Evolutionary conservation across 768 basidiomycete species (phyloP), one percentile per base, ranked within the genome.

Genomic region (Tricholoma matsutake): DNA sequence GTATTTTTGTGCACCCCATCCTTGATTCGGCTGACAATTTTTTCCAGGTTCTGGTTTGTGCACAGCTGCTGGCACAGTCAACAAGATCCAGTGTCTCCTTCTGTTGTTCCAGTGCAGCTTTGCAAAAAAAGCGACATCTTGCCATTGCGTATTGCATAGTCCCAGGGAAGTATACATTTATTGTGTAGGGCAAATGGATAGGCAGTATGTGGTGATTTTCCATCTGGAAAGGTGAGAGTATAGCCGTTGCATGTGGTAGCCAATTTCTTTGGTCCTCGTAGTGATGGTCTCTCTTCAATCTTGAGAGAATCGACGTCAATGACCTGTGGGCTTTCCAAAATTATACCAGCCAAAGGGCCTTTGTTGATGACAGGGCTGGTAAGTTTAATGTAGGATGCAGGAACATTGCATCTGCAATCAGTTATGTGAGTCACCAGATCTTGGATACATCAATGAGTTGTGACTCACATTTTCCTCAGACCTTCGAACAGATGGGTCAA

Each of bases 121-220:
- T 9, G 20, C 3, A 6, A 18, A 45, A 45, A 20, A 6, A 45
- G 20, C 11, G 43, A 8, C 43, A 45, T 45, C 20, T 8, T 9
- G 18, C 18, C 18, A 20, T 45, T 45, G 6, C 11, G 7, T 10
- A 45, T 6, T 20, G 18, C 9, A 51, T 69, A 72, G 51, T 65
- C 43, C 72, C 69, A 73, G 6, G 72, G 68, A 51, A 65, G 52
- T 3, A 43, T 13, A 6, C 63, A 58, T 6, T 37, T 59, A 18
- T 67, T 57, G 51, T 73, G 71, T 0, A 73, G 62, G 3, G 62
- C 58, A 59, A 70, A 73, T 1, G 68, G 71, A 60, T 71, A 73
- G 0, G 59, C n/a, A 5, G 62, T 60, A 49, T 69, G 64, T 14
- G 69, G 63, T 35, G 60, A 69, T 57, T 64, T 61, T 35, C 62